phyloP scores from a whole-genome alignment of 2,329 filamentous ascomycete genomes.

The Aspergillus pseudoviridinutans region DNA sequence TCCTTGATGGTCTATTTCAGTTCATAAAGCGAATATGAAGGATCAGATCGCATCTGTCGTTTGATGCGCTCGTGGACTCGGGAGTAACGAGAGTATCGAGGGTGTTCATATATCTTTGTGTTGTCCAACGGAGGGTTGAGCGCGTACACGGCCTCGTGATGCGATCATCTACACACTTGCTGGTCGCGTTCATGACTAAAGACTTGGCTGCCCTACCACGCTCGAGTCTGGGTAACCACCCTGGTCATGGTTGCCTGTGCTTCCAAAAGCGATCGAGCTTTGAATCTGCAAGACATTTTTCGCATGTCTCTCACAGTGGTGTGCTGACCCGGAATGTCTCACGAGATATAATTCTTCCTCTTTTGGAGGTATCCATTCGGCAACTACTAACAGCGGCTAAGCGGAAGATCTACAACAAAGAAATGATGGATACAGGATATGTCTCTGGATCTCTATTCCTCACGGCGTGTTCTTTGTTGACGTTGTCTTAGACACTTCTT shows the following conservation, averaged over 20 bases:
- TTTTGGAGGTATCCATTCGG: not conserved
- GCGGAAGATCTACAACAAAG: not conserved
- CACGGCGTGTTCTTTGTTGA: not conserved
- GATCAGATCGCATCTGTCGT: not conserved
- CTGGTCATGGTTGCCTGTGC: not conserved
- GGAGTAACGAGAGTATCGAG: not conserved
- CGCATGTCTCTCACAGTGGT: not conserved
- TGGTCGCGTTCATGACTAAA: not conserved
- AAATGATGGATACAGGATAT: not conserved
- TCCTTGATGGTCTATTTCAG: not conserved
- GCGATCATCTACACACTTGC: not conserved
- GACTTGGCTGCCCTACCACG: not conserved
- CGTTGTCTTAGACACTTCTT: not conserved
- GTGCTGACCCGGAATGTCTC: not conserved
- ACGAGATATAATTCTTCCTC: not conserved
- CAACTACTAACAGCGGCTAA: not conserved
- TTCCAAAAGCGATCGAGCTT: not conserved
- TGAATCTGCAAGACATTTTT: not conserved
- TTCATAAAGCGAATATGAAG: not conserved
- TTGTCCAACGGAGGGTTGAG: not conserved
- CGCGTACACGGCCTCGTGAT: not conserved
- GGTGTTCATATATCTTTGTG: not conserved
- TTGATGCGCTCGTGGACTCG: not conserved
- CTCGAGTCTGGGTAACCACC: too few relatives aligned
- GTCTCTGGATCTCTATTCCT: not conserved